These are phyloP conservation scores for Xylaria sp. DNA, from an alignment of 2,329 filamentous ascomycete species.

Conservation along the genomic window DNA sequence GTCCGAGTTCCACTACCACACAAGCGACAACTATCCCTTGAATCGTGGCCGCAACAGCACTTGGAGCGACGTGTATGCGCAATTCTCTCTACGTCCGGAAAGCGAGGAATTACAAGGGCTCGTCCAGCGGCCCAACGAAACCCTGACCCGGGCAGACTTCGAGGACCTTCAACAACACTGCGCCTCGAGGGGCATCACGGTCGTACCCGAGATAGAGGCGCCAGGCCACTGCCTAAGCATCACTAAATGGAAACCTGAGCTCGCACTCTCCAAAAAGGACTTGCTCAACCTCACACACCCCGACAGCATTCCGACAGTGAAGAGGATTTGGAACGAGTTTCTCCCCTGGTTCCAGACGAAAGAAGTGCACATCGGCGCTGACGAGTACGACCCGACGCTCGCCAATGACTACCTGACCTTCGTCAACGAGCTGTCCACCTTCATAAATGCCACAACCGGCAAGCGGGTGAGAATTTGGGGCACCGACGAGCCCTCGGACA, in stretches of 20 bases:
- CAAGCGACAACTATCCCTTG: slow-evolving; percentile 55
- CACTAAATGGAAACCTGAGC: slow-evolving; percentile 61
- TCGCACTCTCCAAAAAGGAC: slow-evolving; percentile 53
- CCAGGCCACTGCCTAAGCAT: slow-evolving; percentile 59
- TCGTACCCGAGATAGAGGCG: slow-evolving; percentile 61
- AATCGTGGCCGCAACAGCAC: slow-evolving; percentile 53
- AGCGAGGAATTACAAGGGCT: slow-evolving; percentile 46
- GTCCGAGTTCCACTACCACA: slow-evolving; percentile 56
- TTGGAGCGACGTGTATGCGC: slow-evolving; percentile 52
- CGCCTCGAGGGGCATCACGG: slow-evolving; percentile 55
- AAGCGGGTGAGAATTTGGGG: slow-evolving; percentile 61
- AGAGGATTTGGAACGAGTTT: slow-evolving; percentile 58
- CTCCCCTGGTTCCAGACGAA: slow-evolving; percentile 61
- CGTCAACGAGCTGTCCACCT: slow-evolving; percentile 55
- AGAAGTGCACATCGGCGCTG: slow-evolving; percentile 60
- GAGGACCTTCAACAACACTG: slow-evolving; percentile 56
- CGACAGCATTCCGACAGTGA: slow-evolving; percentile 56
- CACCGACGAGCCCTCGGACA: slow-evolving; percentile 50
- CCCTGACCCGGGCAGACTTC: slow-evolving; percentile 51
- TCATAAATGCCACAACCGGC: slow-evolving; percentile 44
- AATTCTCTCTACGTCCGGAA: slow-evolving; percentile 49
- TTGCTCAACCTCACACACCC: slow-evolving; percentile 59
- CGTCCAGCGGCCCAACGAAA: slow-evolving; percentile 53
- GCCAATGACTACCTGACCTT: slow-evolving; percentile 57
- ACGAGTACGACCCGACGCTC: slow-evolving; percentile 54